Base-by-base conservation (phyloP, 164 flowering plant species). In the Dillenia suffruticosa region DNA sequence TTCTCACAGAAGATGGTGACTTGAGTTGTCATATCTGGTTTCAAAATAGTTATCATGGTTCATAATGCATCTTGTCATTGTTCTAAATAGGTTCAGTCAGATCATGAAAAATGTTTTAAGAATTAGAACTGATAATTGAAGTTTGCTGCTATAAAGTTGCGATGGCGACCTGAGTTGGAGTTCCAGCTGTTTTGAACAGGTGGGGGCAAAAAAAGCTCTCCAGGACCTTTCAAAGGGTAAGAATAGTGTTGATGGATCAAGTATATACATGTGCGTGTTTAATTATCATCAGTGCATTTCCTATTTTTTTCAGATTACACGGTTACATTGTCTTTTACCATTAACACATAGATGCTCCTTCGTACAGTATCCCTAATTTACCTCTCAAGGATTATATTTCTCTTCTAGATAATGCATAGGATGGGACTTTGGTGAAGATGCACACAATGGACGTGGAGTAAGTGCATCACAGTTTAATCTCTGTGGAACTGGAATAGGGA, bases 381-480 rank as follows among this genome's bases (percentile, higher is more conserved):
- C 40, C 40, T 32, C 40, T 48, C 51, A 46, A 44, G 49, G 52
- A 55, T 50, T 9, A 22, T 51, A 50, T 55, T 64, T n/a, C 52
- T 59, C 47, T 58, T 26, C 62, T 60, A 94, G 98, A 71, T 94
- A 94, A 73, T 97, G 98, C 53, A 97, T 90, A 84, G 97, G 98
- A 56, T 94, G 98, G 98, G 93, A 94, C 72, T 94, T 90, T 78
- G 98, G 97, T 62, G 98, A 94, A 78, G 96, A 90, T 70, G 87
- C 93, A 52, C 80, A 86, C 40, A 89, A 87, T 84, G 91, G 85
- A 10, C 96, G 96, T 60, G 98, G 98, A 46, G 51, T 89, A 60
- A 94, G 90, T 82, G 97, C 98, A 62, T 94, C 97, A 49, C 98
- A 94, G 61, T 80, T 81, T 66, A 94, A 94, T 81, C 69, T 94